Base-by-base conservation (phyloP, 768 basidiomycete species). In the Omphalotus guepiniiformis region DNA sequence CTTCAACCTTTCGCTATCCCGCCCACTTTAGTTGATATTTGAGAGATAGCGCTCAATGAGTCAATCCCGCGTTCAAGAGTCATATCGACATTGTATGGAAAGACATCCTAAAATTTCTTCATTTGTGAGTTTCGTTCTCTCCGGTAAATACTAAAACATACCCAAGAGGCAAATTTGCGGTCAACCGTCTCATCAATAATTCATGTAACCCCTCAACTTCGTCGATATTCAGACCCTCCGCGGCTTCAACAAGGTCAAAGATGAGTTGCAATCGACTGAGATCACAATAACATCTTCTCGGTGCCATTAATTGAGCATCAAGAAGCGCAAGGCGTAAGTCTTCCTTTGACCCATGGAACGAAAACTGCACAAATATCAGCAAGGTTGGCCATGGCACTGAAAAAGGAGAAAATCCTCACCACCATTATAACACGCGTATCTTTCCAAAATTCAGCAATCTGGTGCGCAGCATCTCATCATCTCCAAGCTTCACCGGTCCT, bases 161-260 rank as follows among this genome's bases (percentile, higher is more conserved):
- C 83, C 63, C 73, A 63, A n/a, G 77, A 73, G 66, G 74, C 74
- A 6, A 70, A 53, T 82, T 72, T 7, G 70, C 65, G 1, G 76
- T 76, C 39, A 67, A 56, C 23, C 65, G 57, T 29, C 64, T 68
- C 7, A 82, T 54, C 12, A 58, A 56, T 12, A 77, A 48, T 15
- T 55, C 45, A 13, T 59, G 52, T 11, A 58, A 58, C 16, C 55
- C 51, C 3, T 58, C 8, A 7, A 58, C 50, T 9, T 22, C 8
- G 36, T 39, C 9, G 39, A 26, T 21, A 22, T 16, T 11, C 36
- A 19, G 5, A 18, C 36, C 4, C 7, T 16, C 18, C 21, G 22
- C 18, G n/a, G 23, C 37, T 27, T 37, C 25, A 18, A 21, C 19
- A 12, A 39, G 23, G 9, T 47, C 25, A 13, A 47, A 19, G 18